Percentiles rank a stretch among this genome's conserved stretches.
Conservation (phyloP, 371 early-diverging fungal genomes). For the Mortierella sp. region DNA sequence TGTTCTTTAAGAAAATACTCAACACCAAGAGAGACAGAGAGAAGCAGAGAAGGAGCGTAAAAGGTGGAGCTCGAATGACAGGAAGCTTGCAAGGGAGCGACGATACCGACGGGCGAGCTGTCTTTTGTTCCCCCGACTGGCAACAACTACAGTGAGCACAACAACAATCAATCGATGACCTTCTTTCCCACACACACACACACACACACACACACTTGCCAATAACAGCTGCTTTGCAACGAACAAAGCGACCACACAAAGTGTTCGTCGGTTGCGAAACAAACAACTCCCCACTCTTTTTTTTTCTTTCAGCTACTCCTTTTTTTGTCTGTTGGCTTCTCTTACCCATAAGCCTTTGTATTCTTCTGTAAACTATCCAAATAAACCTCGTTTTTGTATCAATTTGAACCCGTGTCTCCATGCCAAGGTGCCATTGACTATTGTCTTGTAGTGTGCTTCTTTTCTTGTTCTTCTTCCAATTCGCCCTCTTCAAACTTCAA, state of each 20-base stretch:
- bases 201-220: background rate
- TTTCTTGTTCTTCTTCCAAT: background rate
- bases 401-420: background rate
- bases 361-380: constrained; percentile 7
- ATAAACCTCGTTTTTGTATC: constrained; percentile 1
- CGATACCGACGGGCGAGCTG: background rate
- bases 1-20: constrained; percentile 4
- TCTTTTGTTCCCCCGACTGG: no score
- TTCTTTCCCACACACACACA: background rate
- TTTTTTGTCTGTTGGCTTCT: constrained; percentile 6
- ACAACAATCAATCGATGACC: background rate
- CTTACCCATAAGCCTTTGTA: background rate
- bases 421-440: no score
- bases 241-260: background rate
- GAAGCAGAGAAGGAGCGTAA: background rate
- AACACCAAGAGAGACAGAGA: background rate
- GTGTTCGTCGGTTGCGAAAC: background rate
- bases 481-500: background rate
- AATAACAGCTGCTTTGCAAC: background rate
- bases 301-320: background rate
- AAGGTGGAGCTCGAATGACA: background rate
- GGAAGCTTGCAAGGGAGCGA: background rate
- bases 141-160: background rate
- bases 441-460: no score
- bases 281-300: constrained; percentile 5